phyloP scores from a whole-genome alignment of 371 early-diverging fungal species.

The Mucor lusitanicus region DNA sequence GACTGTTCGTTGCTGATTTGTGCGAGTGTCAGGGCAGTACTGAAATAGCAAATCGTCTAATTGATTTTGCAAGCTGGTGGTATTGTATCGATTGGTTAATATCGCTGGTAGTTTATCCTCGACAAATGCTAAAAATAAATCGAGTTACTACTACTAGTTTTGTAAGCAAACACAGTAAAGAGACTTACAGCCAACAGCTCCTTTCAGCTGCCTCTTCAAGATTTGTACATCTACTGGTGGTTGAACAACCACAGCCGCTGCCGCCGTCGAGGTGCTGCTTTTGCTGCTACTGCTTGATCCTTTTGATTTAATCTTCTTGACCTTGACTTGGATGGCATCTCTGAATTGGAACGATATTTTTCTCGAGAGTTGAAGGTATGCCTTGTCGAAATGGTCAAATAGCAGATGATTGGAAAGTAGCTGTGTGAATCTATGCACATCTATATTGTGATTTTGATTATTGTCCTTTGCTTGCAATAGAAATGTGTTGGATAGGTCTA shows the following conservation, averaged over 20 bases:
- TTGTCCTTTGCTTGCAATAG: background rate
- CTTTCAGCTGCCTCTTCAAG: conserved; percentile 23
- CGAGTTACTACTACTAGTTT: background rate
- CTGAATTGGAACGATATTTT: conserved; percentile 27
- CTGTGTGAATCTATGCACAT: conserved; percentile 21
- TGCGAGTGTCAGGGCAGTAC: conserved; percentile 7
- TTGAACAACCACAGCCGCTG: background rate
- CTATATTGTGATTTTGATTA: conserved; percentile 1
- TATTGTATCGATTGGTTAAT: conserved; percentile 17
- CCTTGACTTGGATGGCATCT: conserved; percentile 22
- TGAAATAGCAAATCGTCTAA: conserved; percentile 17
- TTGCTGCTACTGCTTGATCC: background rate
- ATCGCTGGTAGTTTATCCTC: conserved; percentile 26
- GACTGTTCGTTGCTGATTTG: background rate
- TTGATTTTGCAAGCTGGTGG: conserved; percentile 14
- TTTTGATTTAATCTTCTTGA: conserved; percentile 14
- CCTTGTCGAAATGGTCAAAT: conserved; percentile 31
- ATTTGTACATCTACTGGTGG: conserved; percentile 27
- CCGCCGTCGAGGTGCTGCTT: background rate
- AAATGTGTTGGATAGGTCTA: conserved; percentile 1
- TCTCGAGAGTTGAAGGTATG: conserved; percentile 19
- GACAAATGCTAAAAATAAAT: conserved; percentile 22
- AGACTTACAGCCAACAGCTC: conserved; percentile 29
- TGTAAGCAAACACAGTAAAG: background rate
- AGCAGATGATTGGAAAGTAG: conserved; percentile 24